Conservation (phyloP, 768 basidiomycete species). For the Dictyophora rubrovolvata region DNA sequence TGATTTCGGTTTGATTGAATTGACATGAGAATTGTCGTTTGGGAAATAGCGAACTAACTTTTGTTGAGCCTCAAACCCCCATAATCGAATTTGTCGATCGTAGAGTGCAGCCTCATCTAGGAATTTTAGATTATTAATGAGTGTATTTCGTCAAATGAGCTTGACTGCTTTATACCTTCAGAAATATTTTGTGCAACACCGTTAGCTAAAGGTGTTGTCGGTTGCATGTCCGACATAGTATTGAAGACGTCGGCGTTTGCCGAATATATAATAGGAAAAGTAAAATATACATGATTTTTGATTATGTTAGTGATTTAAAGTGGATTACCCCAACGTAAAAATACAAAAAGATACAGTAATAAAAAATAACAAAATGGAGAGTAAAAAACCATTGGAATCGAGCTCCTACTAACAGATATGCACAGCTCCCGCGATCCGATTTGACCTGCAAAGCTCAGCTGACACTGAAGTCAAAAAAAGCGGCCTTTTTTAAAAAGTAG, state of each 20-base stretch:
- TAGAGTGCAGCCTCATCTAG: conserved; percentile 74
- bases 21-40: neutral
- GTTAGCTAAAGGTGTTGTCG: neutral
- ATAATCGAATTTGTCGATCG: conserved; percentile 93
- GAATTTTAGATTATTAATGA: neutral
- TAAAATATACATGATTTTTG: neutral
- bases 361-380: neutral
- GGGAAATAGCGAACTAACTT: conserved; percentile 34
- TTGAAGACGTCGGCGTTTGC: neutral
- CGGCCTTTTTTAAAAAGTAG: neutral
- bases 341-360: neutral
- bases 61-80: conserved; percentile 98
- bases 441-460: neutral
- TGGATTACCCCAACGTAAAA: neutral
- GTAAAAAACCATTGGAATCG: neutral
- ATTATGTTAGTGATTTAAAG: neutral
- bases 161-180: conserved; percentile 35
- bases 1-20: conserved; percentile 23
- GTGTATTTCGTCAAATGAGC: neutral
- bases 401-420: neutral
- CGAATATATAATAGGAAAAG: neutral
- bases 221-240: neutral
- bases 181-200: conserved; percentile 42
- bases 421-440: neutral
- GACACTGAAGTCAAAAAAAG: neutral